Evolutionary conservation across 768 basidiomycete genomes (phyloP).

Genomic region (Mycena kentingensis): DNA sequence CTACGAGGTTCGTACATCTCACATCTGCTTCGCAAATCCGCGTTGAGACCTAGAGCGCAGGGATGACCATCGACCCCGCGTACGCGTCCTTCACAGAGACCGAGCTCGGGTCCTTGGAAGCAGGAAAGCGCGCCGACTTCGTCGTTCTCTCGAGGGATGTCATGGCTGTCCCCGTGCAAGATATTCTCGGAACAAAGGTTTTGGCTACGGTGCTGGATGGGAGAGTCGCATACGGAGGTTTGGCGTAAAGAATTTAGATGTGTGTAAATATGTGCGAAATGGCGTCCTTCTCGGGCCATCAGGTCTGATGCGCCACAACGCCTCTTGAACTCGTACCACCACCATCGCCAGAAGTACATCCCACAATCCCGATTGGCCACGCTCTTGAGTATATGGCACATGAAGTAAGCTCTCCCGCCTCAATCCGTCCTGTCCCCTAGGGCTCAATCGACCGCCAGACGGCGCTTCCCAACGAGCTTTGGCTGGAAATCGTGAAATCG

Average conservation of each 20-base stretch:
- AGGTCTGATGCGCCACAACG: no score
- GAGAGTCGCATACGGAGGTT: constrained; percentile 48
- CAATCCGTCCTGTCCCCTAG: no score
- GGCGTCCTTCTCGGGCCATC: no score
- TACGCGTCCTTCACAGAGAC: constrained; percentile 82
- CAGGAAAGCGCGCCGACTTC: constrained; percentile 87
- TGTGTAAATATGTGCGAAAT: no score
- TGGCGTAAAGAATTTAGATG: constrained; percentile 3
- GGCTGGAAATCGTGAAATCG: no score
- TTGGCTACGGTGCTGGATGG: constrained; percentile 69
- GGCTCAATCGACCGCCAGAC: no score
- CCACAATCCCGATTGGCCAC: no score
- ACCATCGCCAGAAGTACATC: no score
- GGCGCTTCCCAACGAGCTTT: no score
- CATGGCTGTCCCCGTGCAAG: constrained; percentile 53
- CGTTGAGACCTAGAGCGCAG: constrained; percentile 41
- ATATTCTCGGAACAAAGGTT: constrained; percentile 60
- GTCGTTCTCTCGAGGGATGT: constrained; percentile 82
- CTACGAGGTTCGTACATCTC: constrained; percentile 53
- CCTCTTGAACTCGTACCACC: no score
- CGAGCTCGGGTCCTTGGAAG: constrained; percentile 66
- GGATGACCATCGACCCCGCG: constrained; percentile 89
- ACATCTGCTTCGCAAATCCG: background rate
- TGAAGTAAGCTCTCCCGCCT: no score
- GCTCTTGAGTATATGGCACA: no score